Evolutionary conservation across 257 asterid genomes (phyloP), one percentile per base, ranked within the genome.

Genomic region (Nicotiana paniculata): DNA sequence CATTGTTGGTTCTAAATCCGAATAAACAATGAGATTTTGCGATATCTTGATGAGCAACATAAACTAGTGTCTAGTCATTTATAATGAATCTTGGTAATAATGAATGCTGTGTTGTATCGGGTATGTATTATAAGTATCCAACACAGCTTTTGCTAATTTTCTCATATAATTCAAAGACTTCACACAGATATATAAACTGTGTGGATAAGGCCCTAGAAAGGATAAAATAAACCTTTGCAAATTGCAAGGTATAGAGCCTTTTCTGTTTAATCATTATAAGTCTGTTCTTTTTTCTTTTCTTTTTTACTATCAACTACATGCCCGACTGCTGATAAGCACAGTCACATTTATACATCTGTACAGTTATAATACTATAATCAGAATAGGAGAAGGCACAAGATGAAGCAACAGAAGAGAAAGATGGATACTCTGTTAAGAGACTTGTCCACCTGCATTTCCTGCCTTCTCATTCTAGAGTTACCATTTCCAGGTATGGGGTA

Each of bases 401-500:
- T 85, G 81, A 90, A 86, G 91, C 96, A 90, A 85, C 93, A 92
- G 81, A 89, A 89, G 48, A 95, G 91, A 82, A 95, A 95, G 85
- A 89, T 88, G 57, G 92, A 88, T 46, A 93, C 83, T 85, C 97
- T 89, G 91, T 92, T 86, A 33, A 95, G 95, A 54, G 97, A 93
- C 89, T 92, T 95, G 64, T 92, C 97, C 82, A 89, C 72, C 90
- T 92, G 94, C 86, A 90, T 82, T 80, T 92, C 97, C 66, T 92
- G 97, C 90, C 97, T 92, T 87, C 97, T 90, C 90, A 92, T 77
- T 85, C 97, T 87, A 3, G 97, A 96, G 90, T 88, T 88, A 35
- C 92, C 91, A 9, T 82, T 85, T 82, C 86, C 90, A 0, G 77
- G 61, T 15, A 85, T 86, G 11, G 88, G 91, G 86, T 90, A 84